Conservation (phyloP, 2,329 filamentous ascomycete species). For the Alternaria longipes region DNA sequence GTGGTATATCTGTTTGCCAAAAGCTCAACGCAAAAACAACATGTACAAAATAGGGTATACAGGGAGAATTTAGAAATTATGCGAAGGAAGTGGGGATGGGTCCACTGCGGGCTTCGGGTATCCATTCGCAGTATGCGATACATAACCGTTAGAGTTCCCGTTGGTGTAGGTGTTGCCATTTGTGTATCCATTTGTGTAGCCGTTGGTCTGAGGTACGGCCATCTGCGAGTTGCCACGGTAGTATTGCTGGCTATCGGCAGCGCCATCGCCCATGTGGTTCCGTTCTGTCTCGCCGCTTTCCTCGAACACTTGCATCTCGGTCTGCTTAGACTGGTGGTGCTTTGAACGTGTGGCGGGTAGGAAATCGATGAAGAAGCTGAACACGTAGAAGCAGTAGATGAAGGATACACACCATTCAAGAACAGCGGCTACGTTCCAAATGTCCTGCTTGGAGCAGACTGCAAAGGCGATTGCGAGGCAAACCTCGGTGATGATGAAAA, state of each 20-base stretch:
- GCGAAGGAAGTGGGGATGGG: slow-evolving; percentile 32
- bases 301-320: slow-evolving; percentile 47
- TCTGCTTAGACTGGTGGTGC: slow-evolving; percentile 50
- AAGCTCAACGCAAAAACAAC: neutral
- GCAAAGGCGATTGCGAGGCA: slow-evolving; percentile 77
- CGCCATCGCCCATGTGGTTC: slow-evolving; percentile 31
- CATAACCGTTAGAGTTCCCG: slow-evolving; percentile 12
- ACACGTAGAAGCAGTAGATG: slow-evolving; percentile 86
- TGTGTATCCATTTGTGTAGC: slow-evolving; percentile 15
- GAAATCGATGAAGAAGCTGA: slow-evolving; percentile 88
- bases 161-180: slow-evolving; percentile 18
- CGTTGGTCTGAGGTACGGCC: slow-evolving; percentile 18
- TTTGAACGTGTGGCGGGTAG: slow-evolving; percentile 76
- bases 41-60: slow-evolving; percentile 17
- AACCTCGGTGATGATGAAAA: slow-evolving; percentile 84
- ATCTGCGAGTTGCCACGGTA: slow-evolving; percentile 34
- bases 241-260: slow-evolving; percentile 38
- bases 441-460: slow-evolving; percentile 59
- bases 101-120: slow-evolving; percentile 31
- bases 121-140: slow-evolving; percentile 24
- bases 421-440: slow-evolving; percentile 75
- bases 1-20: slow-evolving; percentile 19
- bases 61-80: slow-evolving; percentile 38
- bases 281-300: slow-evolving; percentile 20
- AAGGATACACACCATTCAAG: slow-evolving; percentile 83